These are phyloP conservation scores for Suillus occidentalis DNA, from an alignment of 768 basidiomycete genomes.

Conservation along the genomic window DNA sequence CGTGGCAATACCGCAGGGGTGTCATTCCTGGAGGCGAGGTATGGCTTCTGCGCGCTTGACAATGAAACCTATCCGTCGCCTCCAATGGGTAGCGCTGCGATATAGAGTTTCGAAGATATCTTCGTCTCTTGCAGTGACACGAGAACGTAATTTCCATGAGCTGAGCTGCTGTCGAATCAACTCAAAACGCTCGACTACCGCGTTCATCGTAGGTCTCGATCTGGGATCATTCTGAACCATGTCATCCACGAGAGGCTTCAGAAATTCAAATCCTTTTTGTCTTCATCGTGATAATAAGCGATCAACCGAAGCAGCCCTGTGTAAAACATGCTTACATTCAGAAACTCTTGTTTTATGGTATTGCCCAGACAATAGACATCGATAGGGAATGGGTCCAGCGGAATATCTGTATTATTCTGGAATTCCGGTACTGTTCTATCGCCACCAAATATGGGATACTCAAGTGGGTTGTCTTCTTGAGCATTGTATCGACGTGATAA, in stretches of 20 bases:
- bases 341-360: constrained; percentile 31
- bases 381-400: constrained; percentile 39
- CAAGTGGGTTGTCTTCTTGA: constrained; percentile 21
- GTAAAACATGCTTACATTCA: constrained; percentile 23
- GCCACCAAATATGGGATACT: constrained; percentile 35
- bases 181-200: constrained; percentile 22
- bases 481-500: constrained; percentile 33
- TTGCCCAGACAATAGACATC: constrained; percentile 49
- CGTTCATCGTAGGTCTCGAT: constrained; percentile 23
- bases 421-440: constrained; percentile 45
- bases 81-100: constrained; percentile 24
- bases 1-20: no score
- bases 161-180: constrained; percentile 11
- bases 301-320: not conserved
- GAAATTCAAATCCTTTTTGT: constrained; percentile 21
- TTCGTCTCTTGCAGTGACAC: constrained; percentile 16
- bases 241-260: constrained; percentile 18
- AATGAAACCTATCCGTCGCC: constrained; percentile 19
- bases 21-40: not conserved
- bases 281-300: not conserved
- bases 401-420: constrained; percentile 17
- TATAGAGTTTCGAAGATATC: constrained; percentile 13
- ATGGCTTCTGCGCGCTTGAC: not conserved
- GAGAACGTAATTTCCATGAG: constrained; percentile 25
- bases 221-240: constrained; percentile 25